Conservation (phyloP, 108 stramenopile genomes). For the Seminavis robusta region DNA sequence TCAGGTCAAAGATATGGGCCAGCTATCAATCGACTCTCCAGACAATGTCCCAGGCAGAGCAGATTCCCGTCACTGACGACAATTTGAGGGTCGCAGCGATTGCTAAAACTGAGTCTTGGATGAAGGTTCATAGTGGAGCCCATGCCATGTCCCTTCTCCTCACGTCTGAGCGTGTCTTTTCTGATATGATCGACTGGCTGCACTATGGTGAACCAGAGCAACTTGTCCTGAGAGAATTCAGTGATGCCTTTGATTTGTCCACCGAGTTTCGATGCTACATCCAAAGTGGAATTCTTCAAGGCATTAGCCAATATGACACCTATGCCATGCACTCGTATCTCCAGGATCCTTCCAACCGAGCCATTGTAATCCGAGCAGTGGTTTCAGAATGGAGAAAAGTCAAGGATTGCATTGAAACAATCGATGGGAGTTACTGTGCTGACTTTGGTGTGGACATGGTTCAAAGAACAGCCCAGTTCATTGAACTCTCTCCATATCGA, state of each 20-base stretch:
- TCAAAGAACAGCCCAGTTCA: too few relatives aligned
- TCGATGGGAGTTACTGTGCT: too few relatives aligned
- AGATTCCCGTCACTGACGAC: background rate
- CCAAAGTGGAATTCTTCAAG: too few relatives aligned
- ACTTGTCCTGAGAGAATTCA: background rate
- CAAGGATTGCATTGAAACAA: too few relatives aligned
- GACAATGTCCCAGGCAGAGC: background rate
- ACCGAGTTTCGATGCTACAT: too few relatives aligned
- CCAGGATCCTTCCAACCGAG: too few relatives aligned
- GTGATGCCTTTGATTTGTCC: background rate
- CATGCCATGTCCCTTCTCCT: slow-evolving; percentile 6
- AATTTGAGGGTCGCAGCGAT: background rate
- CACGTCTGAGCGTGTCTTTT: background rate
- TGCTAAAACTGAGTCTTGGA: background rate
- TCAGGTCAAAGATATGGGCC: background rate
- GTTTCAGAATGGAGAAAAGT: too few relatives aligned
- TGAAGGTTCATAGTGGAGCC: background rate
- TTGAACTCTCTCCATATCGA: too few relatives aligned
- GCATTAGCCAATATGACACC: too few relatives aligned
- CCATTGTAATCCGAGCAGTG: too few relatives aligned
- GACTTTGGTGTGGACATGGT: too few relatives aligned
- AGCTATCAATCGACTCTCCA: background rate
- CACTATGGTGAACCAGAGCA: slow-evolving; percentile 7
- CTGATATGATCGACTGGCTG: slow-evolving; percentile 1
- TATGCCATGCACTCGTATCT: too few relatives aligned